These are phyloP conservation scores for Sphagnum fallax DNA, from an alignment of 228 moss, liverwort and hornwort species.

Conservation along the genomic window DNA sequence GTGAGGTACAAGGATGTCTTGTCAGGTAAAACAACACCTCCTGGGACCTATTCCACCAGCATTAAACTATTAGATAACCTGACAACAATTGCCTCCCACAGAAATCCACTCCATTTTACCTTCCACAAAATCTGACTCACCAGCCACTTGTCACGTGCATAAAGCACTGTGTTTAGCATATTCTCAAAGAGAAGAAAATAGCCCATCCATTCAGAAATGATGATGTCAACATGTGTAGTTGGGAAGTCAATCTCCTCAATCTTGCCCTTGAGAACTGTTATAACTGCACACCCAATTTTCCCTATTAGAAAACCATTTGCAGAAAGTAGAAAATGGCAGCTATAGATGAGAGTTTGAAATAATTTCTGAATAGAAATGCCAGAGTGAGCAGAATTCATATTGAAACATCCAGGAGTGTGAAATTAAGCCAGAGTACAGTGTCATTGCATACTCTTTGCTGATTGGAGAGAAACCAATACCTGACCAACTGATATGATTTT, in stretches of 20 bases:
- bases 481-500: too few species aligned
- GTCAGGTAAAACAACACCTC: constrained; percentile 83
- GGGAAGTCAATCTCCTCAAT: constrained; percentile 88
- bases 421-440: too few species aligned
- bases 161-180: constrained; percentile 93
- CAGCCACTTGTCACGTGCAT: constrained; percentile 96
- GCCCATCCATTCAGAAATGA: constrained; percentile 99
- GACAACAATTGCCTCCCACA: neutral
- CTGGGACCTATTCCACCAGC: constrained; percentile 57
- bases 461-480: too few species aligned
- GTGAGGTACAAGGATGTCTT: constrained; percentile 85
- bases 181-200: constrained; percentile 98
- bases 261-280: constrained; percentile 95
- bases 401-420: neutral
- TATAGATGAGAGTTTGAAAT: neutral
- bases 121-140: constrained; percentile 25
- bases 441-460: too few species aligned
- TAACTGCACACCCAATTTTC: constrained; percentile 28
- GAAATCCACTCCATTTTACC: neutral
- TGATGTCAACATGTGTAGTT: constrained; percentile 74
- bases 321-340: neutral
- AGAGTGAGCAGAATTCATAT: neutral
- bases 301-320: too few species aligned
- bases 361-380: neutral
- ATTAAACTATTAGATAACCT: neutral